Base-by-base conservation (phyloP, 2,329 filamentous ascomycete species). In the Huntiella bhutanensis region DNA sequence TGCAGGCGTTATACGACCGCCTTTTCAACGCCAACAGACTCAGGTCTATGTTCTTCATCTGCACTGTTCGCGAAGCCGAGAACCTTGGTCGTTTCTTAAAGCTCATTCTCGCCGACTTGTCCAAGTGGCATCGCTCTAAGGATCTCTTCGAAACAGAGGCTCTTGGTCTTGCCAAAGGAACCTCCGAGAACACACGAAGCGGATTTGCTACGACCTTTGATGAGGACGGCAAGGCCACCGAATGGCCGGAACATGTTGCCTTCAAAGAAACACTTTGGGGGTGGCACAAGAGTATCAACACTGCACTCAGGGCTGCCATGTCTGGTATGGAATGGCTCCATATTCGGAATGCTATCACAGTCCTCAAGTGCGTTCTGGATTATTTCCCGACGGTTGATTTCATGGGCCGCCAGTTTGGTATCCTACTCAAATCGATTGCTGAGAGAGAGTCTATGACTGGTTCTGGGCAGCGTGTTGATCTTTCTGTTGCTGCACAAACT, bases 241-340 rank as follows among this genome's bases (percentile, higher is more conserved):
- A 69, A 1, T 81, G 86, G 54, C 66, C 95, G 50, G 80, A 86
- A 48, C 91, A 85, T 59, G 82, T 87, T 52, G 77, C 85, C 46
- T 98, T 92, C 65, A 79, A 85, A 43, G 79, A 83, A 54, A 65
- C 92, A 45, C 68, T 95, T 32, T 91, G 82, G 66, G 82, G 83
- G 54, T 96, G 88, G 86, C 92, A 98, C 60, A 77, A 80, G 55
- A 77, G 82, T 52, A 65, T 98, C 38, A 82, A 81, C 54, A 73
- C 67, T 43, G 84, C 88, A 2, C 66, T 98, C 46, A 87, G 86
- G 58, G 72, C 73, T 34, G 95, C 88, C 58, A 69, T 98, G 41
- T 75, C 76, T 13, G 80, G 80, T 22, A 77, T 75, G 32, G 88
- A 96, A 61, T 98, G 91, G 73, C 95, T 95, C 81, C 87, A 95